These are phyloP conservation scores for Rosa hybrid DNA, from an alignment of 331 rosid species.

Conservation along the genomic window DNA sequence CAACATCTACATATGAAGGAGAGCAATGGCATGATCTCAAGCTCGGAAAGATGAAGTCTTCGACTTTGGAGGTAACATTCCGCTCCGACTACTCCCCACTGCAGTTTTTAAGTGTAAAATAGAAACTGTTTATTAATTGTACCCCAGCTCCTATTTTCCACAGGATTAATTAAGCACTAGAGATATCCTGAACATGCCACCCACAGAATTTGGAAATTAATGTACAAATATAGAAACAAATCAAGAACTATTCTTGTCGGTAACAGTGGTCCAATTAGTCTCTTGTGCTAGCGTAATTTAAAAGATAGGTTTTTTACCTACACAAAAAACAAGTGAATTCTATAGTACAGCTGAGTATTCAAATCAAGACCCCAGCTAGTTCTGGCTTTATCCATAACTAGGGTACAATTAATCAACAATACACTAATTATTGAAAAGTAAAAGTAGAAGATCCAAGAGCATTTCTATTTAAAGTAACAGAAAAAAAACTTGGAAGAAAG, in stretches of 20 bases:
- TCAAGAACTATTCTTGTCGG: background rate
- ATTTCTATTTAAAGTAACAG: background rate
- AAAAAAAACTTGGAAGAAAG: background rate
- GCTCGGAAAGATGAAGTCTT: too few species aligned
- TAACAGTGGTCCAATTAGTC: background rate
- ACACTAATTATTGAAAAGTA: background rate
- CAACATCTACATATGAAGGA: too few species aligned
- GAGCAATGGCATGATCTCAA: too few species aligned
- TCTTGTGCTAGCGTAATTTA: background rate
- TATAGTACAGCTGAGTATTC: background rate
- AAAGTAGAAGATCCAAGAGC: background rate
- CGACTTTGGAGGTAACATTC: too few species aligned
- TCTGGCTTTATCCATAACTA: background rate
- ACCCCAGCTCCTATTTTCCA: too few species aligned
- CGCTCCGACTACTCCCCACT: too few species aligned
- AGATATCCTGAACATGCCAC: background rate
- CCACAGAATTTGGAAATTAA: background rate
- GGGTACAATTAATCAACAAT: background rate
- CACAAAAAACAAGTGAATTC: background rate
- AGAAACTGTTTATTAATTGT: too few species aligned
- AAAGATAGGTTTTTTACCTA: background rate
- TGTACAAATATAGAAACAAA: background rate
- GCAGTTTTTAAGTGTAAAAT: too few species aligned
- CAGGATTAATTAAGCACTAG: too few species aligned
- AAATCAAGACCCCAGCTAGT: background rate